These are phyloP conservation scores for Mortierella sp. DNA, from an alignment of 371 early-diverging fungal species.

Conservation along the genomic window DNA sequence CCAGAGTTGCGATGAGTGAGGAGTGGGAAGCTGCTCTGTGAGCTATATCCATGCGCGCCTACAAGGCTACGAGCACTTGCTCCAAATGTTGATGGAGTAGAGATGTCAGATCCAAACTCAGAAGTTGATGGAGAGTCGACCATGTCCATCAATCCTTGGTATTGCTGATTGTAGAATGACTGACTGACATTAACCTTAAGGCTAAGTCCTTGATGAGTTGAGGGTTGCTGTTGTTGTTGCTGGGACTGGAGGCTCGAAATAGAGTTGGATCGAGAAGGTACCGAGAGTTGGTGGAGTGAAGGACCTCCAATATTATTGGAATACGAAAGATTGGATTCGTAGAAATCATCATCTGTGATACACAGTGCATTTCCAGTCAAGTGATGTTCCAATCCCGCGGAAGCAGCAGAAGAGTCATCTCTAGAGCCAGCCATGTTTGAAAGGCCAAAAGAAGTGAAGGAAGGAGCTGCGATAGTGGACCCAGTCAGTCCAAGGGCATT, in stretches of 20 bases:
- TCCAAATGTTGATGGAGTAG: slow-evolving; percentile 5
- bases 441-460: slow-evolving; percentile 17
- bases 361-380: neutral
- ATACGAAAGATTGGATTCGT: slow-evolving; percentile 23
- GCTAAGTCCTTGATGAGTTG: slow-evolving; percentile 7
- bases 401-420: slow-evolving; percentile 1
- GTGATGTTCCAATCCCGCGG: neutral
- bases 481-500: neutral
- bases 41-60: slow-evolving; percentile 12
- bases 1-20: slow-evolving; percentile 33
- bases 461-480: slow-evolving; percentile 14
- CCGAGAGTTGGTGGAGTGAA: slow-evolving; percentile 15
- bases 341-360: slow-evolving; percentile 8
- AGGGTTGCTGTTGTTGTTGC: slow-evolving; percentile 8
- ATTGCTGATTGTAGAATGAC: slow-evolving; percentile 30
- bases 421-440: neutral
- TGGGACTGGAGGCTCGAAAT: slow-evolving; percentile 33
- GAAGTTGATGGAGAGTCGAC: slow-evolving; percentile 34
- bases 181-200: slow-evolving; percentile 32
- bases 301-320: slow-evolving; percentile 11
- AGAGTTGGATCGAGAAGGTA: slow-evolving; percentile 41
- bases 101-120: slow-evolving; percentile 14
- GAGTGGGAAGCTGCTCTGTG: slow-evolving; percentile 21
- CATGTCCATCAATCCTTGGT: slow-evolving; percentile 46
- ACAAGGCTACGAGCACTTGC: slow-evolving; percentile 18